Base-by-base conservation (phyloP, 352 stramenopile species). In the Phytophthora cajani region DNA sequence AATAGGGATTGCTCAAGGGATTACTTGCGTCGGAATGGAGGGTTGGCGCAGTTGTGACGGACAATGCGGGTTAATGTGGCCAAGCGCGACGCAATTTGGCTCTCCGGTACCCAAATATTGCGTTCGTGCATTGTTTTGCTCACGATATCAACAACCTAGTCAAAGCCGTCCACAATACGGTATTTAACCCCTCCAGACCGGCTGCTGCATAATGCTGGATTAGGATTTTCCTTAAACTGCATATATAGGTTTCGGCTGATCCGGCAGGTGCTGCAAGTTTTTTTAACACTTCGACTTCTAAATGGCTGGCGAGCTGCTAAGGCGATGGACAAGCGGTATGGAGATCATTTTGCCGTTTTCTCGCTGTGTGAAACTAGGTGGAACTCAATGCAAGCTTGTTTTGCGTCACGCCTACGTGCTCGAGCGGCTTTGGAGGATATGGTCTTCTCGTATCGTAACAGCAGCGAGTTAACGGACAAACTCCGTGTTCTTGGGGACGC, bases 61-160 rank as follows among this genome's bases (percentile, higher is more conserved):
- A 72, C 51, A 56, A 68, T 30, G 25, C 62, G 3, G 59, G 69
- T 1, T 38, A 68, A 49, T 77, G 69, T n/a, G 44, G 52, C 0
- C 40, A 47, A 8, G 64, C 69, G 7, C 51, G 57, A 6, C 57
- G 51, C 9, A 71, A 66, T 40, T 61, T 77, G 47, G 56, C 58
- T 6, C 49, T 66, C 16, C 50, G 64, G 8, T 74, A 47, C 14
- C 59, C 60, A 19, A 44, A 62, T 2, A 57, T 77, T 14, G 51
- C 46, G 1, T 77, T 74, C 5, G 33, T 67, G 1, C 30, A 30
- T 54, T 69, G 47, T 23, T 66, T 63, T 5, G 61, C 67, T 60
- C 55, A 73, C 19, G 60, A 62, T 55, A 10, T 77, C 11, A 77
- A 73, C 32, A 71, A 73, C 33, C 53, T 68, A 16, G 55, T 73